Evolutionary conservation across 768 basidiomycete species (phyloP), one percentile per base, ranked within the genome.

Genomic region (Boletus subcaerulescens): DNA sequence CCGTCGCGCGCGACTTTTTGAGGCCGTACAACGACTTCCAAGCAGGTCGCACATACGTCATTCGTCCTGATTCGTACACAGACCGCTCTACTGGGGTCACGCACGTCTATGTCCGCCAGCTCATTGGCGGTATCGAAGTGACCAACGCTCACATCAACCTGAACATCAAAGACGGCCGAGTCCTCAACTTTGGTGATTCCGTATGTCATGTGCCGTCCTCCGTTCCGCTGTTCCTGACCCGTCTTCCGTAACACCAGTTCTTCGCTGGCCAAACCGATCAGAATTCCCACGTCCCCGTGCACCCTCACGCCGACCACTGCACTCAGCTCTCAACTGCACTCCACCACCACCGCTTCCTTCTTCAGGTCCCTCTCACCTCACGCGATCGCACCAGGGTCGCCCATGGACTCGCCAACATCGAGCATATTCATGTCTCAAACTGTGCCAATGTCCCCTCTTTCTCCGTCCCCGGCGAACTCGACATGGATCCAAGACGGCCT

Each of bases 141-240:
- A 80, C 81, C 12, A 92, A 97, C 64, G 91, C 90, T 29, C 89
- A 97, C 71, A 83, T 97, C 76, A 98, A 98, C 70, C 73, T 99
- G 66, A 97, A 98, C 76, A 77, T 98, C 71, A 86, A 86, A 72
- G 81, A 89, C 51, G 93, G 92, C 42, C 73, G 80, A 61, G 81
- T 98, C 18, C 65, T 98, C 45, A 94, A 92, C 1, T 92, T 86
- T 63, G 94, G 94, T 43, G 89, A 87, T 67, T 94, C 92, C 59
- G 91, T 92, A 62, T 57, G 87, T 78, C 17, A 54, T 12, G 38
- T 33, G 18, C 13, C 20, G 1, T 24, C 5, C 4, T 45, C 35
- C 35, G 59, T 50, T 42, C 53, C 56, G 40, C 42, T 45, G 35
- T 26, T n/a, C 31, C 31, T 60, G 50, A 60, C 46, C 48, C 58